Base-by-base conservation (phyloP, 768 basidiomycete genomes). In the Suillus plorans region DNA sequence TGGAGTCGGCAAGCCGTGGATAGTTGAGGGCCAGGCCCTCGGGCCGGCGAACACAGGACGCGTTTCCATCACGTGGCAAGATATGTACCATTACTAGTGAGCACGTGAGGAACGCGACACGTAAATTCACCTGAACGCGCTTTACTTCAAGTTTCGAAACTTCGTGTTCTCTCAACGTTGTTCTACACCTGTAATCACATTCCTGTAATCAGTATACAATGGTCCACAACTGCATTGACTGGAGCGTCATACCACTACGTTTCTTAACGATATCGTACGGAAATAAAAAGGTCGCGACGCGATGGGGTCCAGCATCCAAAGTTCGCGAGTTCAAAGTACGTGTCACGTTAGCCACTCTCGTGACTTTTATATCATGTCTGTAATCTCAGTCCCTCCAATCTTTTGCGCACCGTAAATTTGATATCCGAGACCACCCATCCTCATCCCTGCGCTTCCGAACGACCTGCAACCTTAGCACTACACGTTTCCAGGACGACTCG, bases 161-260 rank as follows among this genome's bases (percentile, higher is more conserved):
- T n/a, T 45, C 4, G 20, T 5, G 18, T 44, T n/a, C 5, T 5
- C 5, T 47, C n/a, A 18, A 34, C 31, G 7, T 41, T 59, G 20
- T 60, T 45, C 18, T 25, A 13, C 58, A 25, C 22, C 5, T 50
- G 25, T 50, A 25, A 25, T 52, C 16, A 28, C 36, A 10, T 61
- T 57, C 20, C 9, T n/a, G 20, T 37, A 55, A 61, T 37, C 37
- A 5, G 10, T 34, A 55, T 20, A 58, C 16, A 10, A 76, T 73
- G 72, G 42, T 55, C 9, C 74, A 75, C 64, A n/a, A 71, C 20
- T 75, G 74, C 64, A 28, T 71, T 5, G 69, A 75, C 62, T 77
- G 74, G 74, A 60, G 66, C 0, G n/a, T 57, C 3, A 61, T 0
- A 3, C 71, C 71, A 0, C 74, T 74, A n/a, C 44, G 52, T 0